phyloP scores from a whole-genome alignment of 192 early-diverging fungal species.

The Mycoemilia scoparia region DNA sequence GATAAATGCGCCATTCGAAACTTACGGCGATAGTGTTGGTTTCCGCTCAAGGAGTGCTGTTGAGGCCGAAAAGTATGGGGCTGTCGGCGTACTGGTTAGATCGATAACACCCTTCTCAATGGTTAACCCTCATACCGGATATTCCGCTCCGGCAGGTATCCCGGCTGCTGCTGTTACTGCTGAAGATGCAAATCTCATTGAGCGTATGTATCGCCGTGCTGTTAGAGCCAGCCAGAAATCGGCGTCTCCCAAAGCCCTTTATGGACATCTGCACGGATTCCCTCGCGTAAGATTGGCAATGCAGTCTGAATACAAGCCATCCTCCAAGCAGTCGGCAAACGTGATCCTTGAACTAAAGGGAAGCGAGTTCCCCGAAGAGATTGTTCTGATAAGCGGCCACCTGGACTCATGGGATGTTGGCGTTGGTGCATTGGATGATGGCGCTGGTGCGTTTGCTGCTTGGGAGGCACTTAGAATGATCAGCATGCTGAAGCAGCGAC shows the following conservation, averaged over 20 bases:
- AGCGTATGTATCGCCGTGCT: conserved; percentile 27
- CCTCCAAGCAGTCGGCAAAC: conserved; percentile 30
- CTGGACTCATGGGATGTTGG: conserved; percentile 36
- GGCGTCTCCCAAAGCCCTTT: conserved; percentile 14
- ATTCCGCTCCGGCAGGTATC: conserved; percentile 23
- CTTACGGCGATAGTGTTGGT: conserved; percentile 5
- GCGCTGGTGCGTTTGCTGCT: conserved; percentile 34
- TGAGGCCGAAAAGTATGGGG: conserved; percentile 28
- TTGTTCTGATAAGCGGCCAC: conserved; percentile 36
- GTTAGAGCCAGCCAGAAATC: conserved; percentile 3
- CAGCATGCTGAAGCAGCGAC: conserved; percentile 10
- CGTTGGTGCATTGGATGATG: conserved; percentile 41
- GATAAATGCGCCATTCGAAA: conserved; percentile 25
- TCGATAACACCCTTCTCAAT: conserved; percentile 27
- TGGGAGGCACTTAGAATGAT: conserved; percentile 27
- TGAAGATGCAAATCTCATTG: conserved; percentile 34
- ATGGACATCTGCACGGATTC: no score
- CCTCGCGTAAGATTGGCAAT: conserved; percentile 34
- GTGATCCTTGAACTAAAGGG: conserved; percentile 36
- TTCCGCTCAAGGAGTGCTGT: conserved; percentile 15
- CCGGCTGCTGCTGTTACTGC: conserved; percentile 34
- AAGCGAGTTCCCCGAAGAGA: conserved; percentile 24
- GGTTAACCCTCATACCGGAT: conserved; percentile 32
- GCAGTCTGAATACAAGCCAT: conserved; percentile 13
- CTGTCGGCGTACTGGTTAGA: conserved; percentile 31